Base-by-base conservation (phyloP, 257 asterid genomes). In the Thymus quinquecostatus region DNA sequence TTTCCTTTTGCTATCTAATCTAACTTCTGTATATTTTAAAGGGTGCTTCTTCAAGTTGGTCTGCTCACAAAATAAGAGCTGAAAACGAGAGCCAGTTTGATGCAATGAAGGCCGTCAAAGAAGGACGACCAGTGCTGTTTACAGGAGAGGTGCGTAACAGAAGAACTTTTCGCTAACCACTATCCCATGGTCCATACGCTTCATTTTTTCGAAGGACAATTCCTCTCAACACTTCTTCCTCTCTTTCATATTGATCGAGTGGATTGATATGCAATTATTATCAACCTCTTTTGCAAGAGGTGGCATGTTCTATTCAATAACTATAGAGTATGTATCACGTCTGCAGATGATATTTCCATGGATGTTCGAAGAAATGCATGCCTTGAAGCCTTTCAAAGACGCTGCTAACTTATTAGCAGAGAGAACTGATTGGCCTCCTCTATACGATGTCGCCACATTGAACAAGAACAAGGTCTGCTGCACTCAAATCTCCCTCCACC, bases 331-430 rank as follows among this genome's bases (percentile, higher is more conserved):
- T 14, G 57, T 5, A n/a, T 62, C 61, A 11, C 41, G 45, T 76
- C 61, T 72, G 54, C 78, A 94, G 98, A 94, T 94, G 99, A 64
- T 91, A 68, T 94, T 91, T 78, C 99, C 99, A 14, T 91, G 99
- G 99, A 66, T 89, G 61, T 94, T 94, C 34, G 98, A 94, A 50
- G 98, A 94, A 78, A 83, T 84, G 66, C 91, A 89, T 67, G 87
- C 96, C 55, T 80, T 91, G 86, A 89, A 82, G 84, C 96, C 89
- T 43, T 83, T 85, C 43, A 94, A 94, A 81, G 92, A 82, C 4
- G 99, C 84, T 36, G 96, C 98, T 51, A 79, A 80, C 43, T 71
- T 91, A 66, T 81, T 91, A 80, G 95, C 99, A 0, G 88, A 89
- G 85, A 84, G 86, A 83, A 83, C 85, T 66, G 97, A 94, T 48